Conservation (phyloP, 805 yeast genomes). For the Lipomyces anomalus region DNA sequence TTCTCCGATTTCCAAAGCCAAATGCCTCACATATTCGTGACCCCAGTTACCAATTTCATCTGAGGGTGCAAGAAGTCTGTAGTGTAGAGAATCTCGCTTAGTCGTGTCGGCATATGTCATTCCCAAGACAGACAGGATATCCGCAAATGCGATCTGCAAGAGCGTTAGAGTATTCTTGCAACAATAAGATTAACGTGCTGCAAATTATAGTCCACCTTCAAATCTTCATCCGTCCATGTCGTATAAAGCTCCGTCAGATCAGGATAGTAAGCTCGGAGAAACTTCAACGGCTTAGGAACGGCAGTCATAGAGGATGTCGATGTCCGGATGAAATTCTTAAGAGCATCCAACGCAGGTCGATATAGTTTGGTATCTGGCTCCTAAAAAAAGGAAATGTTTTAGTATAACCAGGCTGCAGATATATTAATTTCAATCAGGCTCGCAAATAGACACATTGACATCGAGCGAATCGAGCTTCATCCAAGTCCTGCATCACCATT, state of each 20-base stretch:
- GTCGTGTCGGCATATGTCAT: conserved; percentile 88
- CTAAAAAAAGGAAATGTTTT: no score
- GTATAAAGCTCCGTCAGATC: conserved; percentile 59
- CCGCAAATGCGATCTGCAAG: conserved; percentile 53
- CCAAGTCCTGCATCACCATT: not conserved
- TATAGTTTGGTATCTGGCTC: conserved; percentile 44
- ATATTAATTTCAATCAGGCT: no score
- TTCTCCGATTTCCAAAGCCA: conserved; percentile 92
- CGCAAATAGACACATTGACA: no score
- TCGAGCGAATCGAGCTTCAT: no score
- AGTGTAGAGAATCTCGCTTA: conserved; percentile 71
- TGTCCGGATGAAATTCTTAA: conserved; percentile 76
- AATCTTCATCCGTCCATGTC: conserved; percentile 51
- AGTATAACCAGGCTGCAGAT: no score
- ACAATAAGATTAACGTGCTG: not conserved
- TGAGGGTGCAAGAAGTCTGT: conserved; percentile 58
- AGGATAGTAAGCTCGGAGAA: conserved; percentile 80
- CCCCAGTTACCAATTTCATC: conserved; percentile 84
- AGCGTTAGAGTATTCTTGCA: not conserved
- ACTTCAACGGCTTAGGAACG: conserved; percentile 96
- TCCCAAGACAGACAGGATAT: conserved; percentile 84
- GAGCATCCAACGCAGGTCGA: conserved; percentile 54
- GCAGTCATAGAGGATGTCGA: conserved; percentile 99
- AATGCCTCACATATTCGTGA: conserved; percentile 93
- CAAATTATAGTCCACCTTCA: conserved; percentile 28